phyloP scores from a whole-genome alignment of 306 rosid species.

The Heteromeles arbutifolia region DNA sequence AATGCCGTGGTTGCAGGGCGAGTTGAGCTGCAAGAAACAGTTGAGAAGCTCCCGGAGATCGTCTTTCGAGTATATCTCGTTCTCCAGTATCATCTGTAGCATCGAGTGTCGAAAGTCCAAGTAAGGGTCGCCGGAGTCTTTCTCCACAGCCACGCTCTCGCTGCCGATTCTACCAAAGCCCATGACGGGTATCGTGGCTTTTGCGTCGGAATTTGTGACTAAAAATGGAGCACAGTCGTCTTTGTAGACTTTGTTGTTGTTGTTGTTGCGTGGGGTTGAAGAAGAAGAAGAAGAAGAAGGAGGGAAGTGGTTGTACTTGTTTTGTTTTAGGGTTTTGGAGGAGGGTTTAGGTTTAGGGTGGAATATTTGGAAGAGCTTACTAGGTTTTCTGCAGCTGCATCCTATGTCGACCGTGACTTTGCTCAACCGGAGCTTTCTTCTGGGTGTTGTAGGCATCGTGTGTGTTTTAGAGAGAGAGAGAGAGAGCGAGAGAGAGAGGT shows the following conservation, averaged over 20 bases:
- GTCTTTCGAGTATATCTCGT: constrained; percentile 73
- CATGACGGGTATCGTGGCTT: constrained; percentile 16
- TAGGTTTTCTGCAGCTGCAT: constrained; percentile 61
- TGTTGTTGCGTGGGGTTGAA: constrained; percentile 24
- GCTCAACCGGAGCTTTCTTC: constrained; percentile 43
- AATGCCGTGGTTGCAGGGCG: constrained; percentile 63
- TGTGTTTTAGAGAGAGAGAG: neutral
- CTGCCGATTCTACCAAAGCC: constrained; percentile 66
- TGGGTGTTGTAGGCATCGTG: constrained; percentile 42
- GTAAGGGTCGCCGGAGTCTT: constrained; percentile 89
- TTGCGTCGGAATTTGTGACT: constrained; percentile 8
- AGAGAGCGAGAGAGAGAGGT: neutral
- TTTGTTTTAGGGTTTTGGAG: constrained; percentile 28
- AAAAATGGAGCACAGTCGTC: constrained; percentile 30
- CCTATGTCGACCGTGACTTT: constrained; percentile 49
- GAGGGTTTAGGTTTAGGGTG: constrained; percentile 39
- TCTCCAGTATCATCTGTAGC: constrained; percentile 91
- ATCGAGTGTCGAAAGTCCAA: constrained; percentile 77
- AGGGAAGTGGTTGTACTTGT: neutral
- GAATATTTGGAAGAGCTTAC: constrained; percentile 41
- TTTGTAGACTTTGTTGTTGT: constrained; percentile 24
- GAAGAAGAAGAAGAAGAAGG: constrained; percentile 26
- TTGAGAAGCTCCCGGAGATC: constrained; percentile 69
- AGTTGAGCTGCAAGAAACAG: constrained; percentile 77
- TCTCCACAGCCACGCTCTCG: constrained; percentile 87